phyloP scores from a whole-genome alignment of 169 alveolate genomes.

The Amoebophrya sp. region DNA sequence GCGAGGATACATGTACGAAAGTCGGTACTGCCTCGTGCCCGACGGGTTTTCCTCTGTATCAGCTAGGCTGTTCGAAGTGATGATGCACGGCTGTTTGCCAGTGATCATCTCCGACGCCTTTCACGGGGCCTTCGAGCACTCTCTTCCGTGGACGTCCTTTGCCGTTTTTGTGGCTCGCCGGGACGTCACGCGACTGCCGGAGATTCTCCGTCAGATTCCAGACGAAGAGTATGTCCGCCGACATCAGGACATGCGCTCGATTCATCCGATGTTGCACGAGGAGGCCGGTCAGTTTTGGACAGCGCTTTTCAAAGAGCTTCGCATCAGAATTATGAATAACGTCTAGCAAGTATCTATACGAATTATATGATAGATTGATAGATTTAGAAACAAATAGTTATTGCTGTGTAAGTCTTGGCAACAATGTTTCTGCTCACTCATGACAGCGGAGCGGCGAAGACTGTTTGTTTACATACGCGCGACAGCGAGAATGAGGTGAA shows the following conservation, averaged over 20 bases:
- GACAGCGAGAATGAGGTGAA: too few relatives aligned
- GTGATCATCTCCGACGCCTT: slow-evolving; percentile 41
- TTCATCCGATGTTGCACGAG: background rate
- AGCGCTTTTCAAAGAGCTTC: background rate
- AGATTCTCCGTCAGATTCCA: background rate
- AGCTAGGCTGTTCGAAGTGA: slow-evolving; percentile 41
- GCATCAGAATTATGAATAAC: too few relatives aligned
- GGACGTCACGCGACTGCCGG: background rate
- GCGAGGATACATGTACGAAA: background rate
- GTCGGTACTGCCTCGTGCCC: slow-evolving; percentile 35
- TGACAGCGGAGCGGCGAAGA: too few relatives aligned
- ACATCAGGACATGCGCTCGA: background rate
- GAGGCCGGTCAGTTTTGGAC: background rate
- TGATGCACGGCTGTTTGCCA: slow-evolving; percentile 46
- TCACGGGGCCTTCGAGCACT: background rate
- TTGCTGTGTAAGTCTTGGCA: too few relatives aligned
- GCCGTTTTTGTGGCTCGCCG: background rate
- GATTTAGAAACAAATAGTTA: too few relatives aligned
- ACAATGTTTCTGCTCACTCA: too few relatives aligned
- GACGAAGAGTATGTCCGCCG: background rate
- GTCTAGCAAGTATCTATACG: too few relatives aligned
- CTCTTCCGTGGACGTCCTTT: background rate
- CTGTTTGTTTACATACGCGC: too few relatives aligned
- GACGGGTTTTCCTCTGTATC: slow-evolving; percentile 43
- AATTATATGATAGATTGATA: too few relatives aligned